phyloP scores from a whole-genome alignment of 2,329 filamentous ascomycete species.

The Diplodia seriata region DNA sequence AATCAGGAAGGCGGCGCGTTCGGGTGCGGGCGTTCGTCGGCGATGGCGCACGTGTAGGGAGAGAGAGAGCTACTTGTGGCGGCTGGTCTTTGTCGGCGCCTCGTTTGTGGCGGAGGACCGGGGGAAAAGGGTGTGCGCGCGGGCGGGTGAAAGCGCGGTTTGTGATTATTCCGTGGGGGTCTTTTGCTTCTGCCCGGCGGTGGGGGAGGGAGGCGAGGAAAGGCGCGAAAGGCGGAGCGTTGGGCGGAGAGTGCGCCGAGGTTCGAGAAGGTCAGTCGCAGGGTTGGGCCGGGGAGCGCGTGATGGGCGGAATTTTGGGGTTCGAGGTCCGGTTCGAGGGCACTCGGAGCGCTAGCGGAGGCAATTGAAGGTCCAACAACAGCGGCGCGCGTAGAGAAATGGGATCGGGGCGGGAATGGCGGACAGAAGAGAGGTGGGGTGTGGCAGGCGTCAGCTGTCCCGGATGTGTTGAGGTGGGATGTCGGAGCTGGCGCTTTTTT shows the following conservation, averaged over 20 bases:
- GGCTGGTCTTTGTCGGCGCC: neutral
- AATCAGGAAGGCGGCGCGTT: neutral
- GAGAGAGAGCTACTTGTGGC: neutral
- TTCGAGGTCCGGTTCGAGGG: neutral
- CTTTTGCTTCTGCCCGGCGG: neutral
- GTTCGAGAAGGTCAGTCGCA: constrained; percentile 16
- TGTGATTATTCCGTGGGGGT: neutral
- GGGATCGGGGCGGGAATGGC: too few relatives aligned
- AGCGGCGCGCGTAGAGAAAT: neutral
- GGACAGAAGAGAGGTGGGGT: neutral
- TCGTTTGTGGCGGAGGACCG: neutral
- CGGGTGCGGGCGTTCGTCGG: constrained; percentile 2
- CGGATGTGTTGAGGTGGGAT: constrained; percentile 29
- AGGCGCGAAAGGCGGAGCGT: constrained; percentile 1
- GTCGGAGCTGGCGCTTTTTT: constrained; percentile 28
- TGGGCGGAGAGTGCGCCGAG: constrained; percentile 18
- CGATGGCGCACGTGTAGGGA: neutral
- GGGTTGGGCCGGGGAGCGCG: neutral
- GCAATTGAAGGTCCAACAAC: neutral
- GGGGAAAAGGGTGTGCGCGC: neutral
- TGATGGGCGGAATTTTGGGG: neutral
- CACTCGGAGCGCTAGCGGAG: neutral
- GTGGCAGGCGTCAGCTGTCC: neutral
- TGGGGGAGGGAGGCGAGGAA: neutral
- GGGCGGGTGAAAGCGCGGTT: neutral